Evolutionary conservation across 257 asterid species (phyloP).

Genomic region (Verbena officinalis): DNA sequence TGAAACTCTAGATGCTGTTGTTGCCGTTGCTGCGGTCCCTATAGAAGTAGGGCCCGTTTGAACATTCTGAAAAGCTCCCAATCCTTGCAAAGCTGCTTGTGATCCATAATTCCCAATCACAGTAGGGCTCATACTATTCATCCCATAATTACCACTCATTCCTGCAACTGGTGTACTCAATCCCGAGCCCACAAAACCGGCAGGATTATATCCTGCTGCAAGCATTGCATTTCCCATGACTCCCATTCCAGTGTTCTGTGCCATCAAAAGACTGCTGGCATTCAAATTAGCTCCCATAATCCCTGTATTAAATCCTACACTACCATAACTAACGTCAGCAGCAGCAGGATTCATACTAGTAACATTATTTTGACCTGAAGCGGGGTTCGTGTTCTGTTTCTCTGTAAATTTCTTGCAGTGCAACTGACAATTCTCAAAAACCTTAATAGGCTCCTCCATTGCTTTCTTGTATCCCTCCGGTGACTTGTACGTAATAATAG

Average conservation of each 20-base stretch:
- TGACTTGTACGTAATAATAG: slow-evolving; percentile 56
- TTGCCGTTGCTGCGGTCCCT: slow-evolving; percentile 40
- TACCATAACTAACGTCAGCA: slow-evolving; percentile 39
- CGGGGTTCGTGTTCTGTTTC: slow-evolving; percentile 35
- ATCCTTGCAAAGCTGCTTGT: slow-evolving; percentile 59
- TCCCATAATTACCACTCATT: slow-evolving; percentile 51
- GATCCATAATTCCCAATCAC: slow-evolving; percentile 57
- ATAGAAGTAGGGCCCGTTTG: slow-evolving; percentile 42
- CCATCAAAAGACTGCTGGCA: slow-evolving; percentile 51
- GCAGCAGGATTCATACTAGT: slow-evolving; percentile 22
- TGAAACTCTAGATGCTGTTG: slow-evolving; percentile 39
- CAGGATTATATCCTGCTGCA: slow-evolving; percentile 49
- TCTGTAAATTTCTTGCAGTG: slow-evolving; percentile 71
- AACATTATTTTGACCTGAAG: slow-evolving; percentile 18
- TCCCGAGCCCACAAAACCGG: slow-evolving; percentile 42
- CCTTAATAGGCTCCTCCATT: slow-evolving; percentile 72
- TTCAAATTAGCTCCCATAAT: slow-evolving; percentile 35
- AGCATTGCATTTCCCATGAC: slow-evolving; percentile 49
- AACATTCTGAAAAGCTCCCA: slow-evolving; percentile 49
- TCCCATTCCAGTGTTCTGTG: slow-evolving; percentile 59
- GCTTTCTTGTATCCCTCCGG: slow-evolving; percentile 63
- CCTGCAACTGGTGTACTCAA: slow-evolving; percentile 39
- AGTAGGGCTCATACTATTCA: slow-evolving; percentile 44
- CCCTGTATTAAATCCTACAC: slow-evolving; percentile 44
- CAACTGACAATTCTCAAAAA: slow-evolving; percentile 66